Percentiles rank a stretch among this genome's conserved stretches.
Evolutionary conservation across 164 flowering plant genomes (phyloP).

Genomic region (Magnolia changhungtana): DNA sequence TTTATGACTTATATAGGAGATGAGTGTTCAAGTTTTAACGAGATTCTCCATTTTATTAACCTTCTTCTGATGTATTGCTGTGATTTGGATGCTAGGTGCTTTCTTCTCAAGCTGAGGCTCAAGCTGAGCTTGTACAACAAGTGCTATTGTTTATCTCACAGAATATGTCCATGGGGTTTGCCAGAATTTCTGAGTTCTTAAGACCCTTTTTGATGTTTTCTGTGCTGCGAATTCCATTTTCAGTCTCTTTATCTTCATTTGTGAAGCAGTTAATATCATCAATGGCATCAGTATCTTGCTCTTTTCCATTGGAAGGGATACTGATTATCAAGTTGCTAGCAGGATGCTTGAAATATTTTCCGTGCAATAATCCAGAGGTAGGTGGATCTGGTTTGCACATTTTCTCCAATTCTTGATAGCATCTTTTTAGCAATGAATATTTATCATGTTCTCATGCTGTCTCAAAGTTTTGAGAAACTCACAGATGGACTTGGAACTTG

Average conservation of each 20-base stretch:
- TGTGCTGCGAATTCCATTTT: conserved; percentile 38
- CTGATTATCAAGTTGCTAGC: conserved; percentile 50
- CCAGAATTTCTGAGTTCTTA: conserved; percentile 58
- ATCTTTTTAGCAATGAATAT: background rate
- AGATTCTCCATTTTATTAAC: background rate
- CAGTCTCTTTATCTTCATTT: conserved; percentile 39
- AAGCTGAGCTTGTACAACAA: conserved; percentile 68
- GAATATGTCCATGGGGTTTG: conserved; percentile 39
- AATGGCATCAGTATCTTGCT: conserved; percentile 60
- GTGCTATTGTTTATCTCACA: conserved; percentile 52
- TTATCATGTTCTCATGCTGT: background rate
- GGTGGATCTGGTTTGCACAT: conserved; percentile 24
- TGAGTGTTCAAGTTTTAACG: too few relatives aligned
- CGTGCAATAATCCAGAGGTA: conserved; percentile 50
- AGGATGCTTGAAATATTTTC: conserved; percentile 42
- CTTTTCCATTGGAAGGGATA: conserved; percentile 49
- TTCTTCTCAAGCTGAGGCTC: conserved; percentile 56
- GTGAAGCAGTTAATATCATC: conserved; percentile 51
- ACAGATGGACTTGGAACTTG: background rate
- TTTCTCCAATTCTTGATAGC: background rate
- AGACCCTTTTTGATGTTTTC: conserved; percentile 63
- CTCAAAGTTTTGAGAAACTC: background rate
- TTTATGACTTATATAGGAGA: background rate
- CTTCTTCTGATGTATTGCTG: conserved; percentile 4
- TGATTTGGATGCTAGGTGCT: conserved; percentile 47